Base-by-base conservation (phyloP, 2,329 filamentous ascomycete genomes). In the Pezicula neosporulosa region DNA sequence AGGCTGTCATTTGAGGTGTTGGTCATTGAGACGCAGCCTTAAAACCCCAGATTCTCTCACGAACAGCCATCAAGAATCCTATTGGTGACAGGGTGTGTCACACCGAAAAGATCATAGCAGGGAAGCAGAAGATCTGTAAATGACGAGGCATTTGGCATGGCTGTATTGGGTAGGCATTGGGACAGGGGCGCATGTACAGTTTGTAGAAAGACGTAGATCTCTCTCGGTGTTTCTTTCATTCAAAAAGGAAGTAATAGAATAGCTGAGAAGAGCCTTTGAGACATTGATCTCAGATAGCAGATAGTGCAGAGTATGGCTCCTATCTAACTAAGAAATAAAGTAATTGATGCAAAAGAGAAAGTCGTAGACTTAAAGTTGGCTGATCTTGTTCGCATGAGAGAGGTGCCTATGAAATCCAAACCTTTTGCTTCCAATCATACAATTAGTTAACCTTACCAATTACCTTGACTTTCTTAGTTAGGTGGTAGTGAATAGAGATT, bases 191-290 rank as follows among this genome's bases (percentile, higher is more conserved):
- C 56, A 62, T 56, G 44, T 53, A 39, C 38, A 42, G 45, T 35
- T 57, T 58, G 58, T 62, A 60, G 58, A 63, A 59, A 61, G 58
- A 61, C 47, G 50, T 60, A 63, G 55, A 59, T 60, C 50, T 58
- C 58, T 54, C 48, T 33, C 54, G 49, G 49, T 50, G 21, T 49
- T 47, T 53, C 44, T 55, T 37, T 45, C 49, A 52, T 46, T 47
- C 41, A 44, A 54, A 56, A 56, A 52, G 43, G 45, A 7, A 10
- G 30, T 13, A 33, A 33, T 33, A 33, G 30, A 33, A 13, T 13
- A 33, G 12, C 30, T 33, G 30, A 33, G 30, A 33, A 33, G 30
- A 33, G 30, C 30, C 30, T 24, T 24, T 33, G 30, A 33, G 30
- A 33, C 10, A 33, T 33, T 33, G 30, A 33, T 33, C 30, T 33